These are phyloP conservation scores for Trichoderma sp. DNA, from an alignment of 2,329 filamentous ascomycete species.

Conservation along the genomic window DNA sequence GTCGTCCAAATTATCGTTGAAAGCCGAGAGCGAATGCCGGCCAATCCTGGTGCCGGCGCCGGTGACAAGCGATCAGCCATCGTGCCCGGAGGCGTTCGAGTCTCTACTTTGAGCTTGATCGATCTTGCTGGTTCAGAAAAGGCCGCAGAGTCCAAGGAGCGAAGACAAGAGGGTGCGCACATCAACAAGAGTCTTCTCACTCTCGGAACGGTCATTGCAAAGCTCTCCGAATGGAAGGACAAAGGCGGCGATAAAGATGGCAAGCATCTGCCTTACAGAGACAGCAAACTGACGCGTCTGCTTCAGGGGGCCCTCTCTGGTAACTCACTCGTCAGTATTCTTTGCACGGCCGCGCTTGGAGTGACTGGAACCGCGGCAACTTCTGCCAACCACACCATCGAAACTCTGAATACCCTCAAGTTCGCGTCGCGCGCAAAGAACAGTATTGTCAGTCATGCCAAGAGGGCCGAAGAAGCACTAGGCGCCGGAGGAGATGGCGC, in stretches of 20 bases:
- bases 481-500: slow-evolving; percentile 79
- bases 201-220: slow-evolving; percentile 89
- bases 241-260: slow-evolving; percentile 77
- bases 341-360: slow-evolving; percentile 94
- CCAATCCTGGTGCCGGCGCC: slow-evolving; percentile 34
- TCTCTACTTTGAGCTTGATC: slow-evolving; percentile 92
- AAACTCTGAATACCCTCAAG: slow-evolving; percentile 94
- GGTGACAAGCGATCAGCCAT: slow-evolving; percentile 66
- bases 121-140: slow-evolving; percentile 96
- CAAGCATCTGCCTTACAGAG: slow-evolving; percentile 92
- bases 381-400: slow-evolving; percentile 72
- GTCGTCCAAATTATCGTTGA: slow-evolving; percentile 99
- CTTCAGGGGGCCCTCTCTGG: slow-evolving; percentile 91
- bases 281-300: slow-evolving; percentile 93
- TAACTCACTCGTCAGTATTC: slow-evolving; percentile 91
- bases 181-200: slow-evolving; percentile 98
- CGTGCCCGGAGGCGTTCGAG: slow-evolving; percentile 83
- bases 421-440: slow-evolving; percentile 97
- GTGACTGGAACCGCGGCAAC: slow-evolving; percentile 68
- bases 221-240: slow-evolving; percentile 85
- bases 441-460: slow-evolving; percentile 95
- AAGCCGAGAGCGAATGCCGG: slow-evolving; percentile 79
- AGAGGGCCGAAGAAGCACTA: slow-evolving; percentile 86
- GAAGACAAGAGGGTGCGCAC: slow-evolving; percentile 89
- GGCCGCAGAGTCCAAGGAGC: slow-evolving; percentile 91